Evolutionary conservation across 768 basidiomycete genomes (phyloP).

Genomic region (Cyclocybe aegerita): DNA sequence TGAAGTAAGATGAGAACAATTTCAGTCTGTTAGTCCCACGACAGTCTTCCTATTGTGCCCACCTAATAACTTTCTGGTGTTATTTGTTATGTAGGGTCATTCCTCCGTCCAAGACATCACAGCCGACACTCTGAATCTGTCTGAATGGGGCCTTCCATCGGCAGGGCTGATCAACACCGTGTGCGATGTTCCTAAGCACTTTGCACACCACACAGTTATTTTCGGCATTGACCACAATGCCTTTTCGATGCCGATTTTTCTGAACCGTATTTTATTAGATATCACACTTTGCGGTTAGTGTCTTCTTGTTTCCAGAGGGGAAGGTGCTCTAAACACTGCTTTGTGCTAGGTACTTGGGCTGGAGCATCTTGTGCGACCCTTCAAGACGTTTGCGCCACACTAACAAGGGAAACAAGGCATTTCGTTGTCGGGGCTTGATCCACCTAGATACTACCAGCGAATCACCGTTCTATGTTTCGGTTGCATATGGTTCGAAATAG

Average conservation of each 20-base stretch:
- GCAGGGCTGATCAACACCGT: constrained; percentile 55
- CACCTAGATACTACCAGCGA: too few species aligned
- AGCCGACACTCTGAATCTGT: constrained; percentile 61
- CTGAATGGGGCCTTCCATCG: constrained; percentile 67
- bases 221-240: constrained; percentile 56
- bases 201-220: constrained; percentile 69
- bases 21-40: constrained; percentile 60
- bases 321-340: not conserved
- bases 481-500: too few species aligned
- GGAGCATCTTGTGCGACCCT: constrained; percentile 73
- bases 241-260: constrained; percentile 11
- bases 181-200: constrained; percentile 62
- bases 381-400: constrained; percentile 56
- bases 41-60: too few species aligned
- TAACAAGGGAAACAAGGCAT: too few species aligned
- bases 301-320: not conserved
- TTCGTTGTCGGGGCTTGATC: too few species aligned
- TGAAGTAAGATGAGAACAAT: constrained; percentile 83
- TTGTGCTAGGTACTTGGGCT: constrained; percentile 69
- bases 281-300: constrained; percentile 79
- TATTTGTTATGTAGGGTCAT: constrained; percentile 56
- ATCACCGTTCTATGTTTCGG: too few species aligned
- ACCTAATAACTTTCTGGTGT: not conserved
- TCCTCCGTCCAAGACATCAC: constrained; percentile 75
- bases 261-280: constrained; percentile 43